A percentile compares a stretch with the other conserved stretches of the same genome.
phyloP scores from a whole-genome alignment of 225 moss, liverwort and hornwort species.

The Physcomitrium patens region DNA sequence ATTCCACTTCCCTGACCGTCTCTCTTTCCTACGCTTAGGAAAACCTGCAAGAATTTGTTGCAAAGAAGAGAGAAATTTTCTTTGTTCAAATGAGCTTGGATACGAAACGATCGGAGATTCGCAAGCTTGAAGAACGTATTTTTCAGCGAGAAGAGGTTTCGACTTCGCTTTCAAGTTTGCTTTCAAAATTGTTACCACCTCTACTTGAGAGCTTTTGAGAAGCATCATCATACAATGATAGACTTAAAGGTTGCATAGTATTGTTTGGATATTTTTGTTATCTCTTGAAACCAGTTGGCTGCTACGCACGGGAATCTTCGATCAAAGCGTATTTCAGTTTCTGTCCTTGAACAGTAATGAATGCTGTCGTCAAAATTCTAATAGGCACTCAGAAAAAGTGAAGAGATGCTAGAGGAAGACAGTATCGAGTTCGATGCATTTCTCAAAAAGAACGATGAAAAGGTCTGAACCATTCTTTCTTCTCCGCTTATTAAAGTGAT shows the following conservation, averaged over 20 bases:
- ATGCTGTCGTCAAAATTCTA: neutral
- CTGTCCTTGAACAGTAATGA: neutral
- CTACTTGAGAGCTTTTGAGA: neutral
- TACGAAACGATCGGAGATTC: constrained; percentile 86
- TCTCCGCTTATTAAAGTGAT: no score
- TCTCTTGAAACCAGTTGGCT: no score
- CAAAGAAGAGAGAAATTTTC: constrained; percentile 91
- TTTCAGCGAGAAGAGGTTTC: constrained; percentile 87
- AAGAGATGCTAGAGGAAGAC: constrained; percentile 87
- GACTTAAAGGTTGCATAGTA: no score
- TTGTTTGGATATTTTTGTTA: no score
- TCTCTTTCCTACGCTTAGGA: constrained; percentile 42
- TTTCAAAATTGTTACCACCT: neutral
- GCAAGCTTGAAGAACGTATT: constrained; percentile 86
- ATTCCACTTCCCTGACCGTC: neutral
- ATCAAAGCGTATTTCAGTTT: no score
- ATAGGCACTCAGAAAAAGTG: constrained; percentile 85
- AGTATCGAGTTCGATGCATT: constrained; percentile 82
- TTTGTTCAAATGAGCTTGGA: constrained; percentile 97
- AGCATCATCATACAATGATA: no score
- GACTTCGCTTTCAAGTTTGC: neutral
- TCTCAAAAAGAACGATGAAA: constrained; percentile 85
- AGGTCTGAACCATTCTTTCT: constrained; percentile 35
- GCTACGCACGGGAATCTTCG: no score
- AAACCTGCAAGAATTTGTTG: constrained; percentile 77